Evolutionary conservation across 2,329 filamentous ascomycete genomes (phyloP), one percentile per base, ranked within the genome.

Genomic region (Ophiostoma ulmi): DNA sequence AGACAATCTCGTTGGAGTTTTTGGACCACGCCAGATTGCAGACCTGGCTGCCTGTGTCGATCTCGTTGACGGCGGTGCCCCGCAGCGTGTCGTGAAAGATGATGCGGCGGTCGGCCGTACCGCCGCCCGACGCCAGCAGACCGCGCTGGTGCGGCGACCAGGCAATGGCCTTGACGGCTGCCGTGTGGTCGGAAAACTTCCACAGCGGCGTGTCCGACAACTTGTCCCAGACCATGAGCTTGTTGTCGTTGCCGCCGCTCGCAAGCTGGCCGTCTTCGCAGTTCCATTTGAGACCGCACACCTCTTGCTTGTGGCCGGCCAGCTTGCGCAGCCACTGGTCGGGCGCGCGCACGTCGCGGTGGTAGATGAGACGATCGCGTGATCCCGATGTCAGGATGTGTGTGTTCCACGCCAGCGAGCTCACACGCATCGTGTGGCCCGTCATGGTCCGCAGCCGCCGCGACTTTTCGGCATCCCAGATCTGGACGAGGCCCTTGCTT

Each of bases 221-320:
- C 78, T 96, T 96, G 77, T 99, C 95, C 95, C 95, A 99, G 35
- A 99, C 93, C 87, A 98, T 95, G 65, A 99, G 85, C 79, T 98
- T 98, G 82, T 99, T 99, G 82, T 99, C 95, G 79, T 99, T 99
- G 6, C 95, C 95, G 68, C 95, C 95, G 70, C 92, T 97, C 14
- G 95, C 95, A 36, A 99, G 85, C 79, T 99, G 95, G 5, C 93
- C 92, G 76, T 97, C 94, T 75, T 98, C 94, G 71, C 91, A 92
- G 76, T 99, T 99, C 95, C 95, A 99, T 76, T 94, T 94, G 68
- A 99, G 82, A 10, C 95, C 95, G 78, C 95, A 99, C 14, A 99
- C 93, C 81, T 99, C 95, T 81, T 99, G 95, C 80, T 98, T 99
- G 80, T 99, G 95, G 8, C 95, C 95, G 8, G 93, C 89, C 4